A percentile compares a stretch with the other conserved stretches of the same genome.
phyloP scores from a whole-genome alignment of 2,329 filamentous ascomycete genomes.

The Aspergillus neoniger region DNA sequence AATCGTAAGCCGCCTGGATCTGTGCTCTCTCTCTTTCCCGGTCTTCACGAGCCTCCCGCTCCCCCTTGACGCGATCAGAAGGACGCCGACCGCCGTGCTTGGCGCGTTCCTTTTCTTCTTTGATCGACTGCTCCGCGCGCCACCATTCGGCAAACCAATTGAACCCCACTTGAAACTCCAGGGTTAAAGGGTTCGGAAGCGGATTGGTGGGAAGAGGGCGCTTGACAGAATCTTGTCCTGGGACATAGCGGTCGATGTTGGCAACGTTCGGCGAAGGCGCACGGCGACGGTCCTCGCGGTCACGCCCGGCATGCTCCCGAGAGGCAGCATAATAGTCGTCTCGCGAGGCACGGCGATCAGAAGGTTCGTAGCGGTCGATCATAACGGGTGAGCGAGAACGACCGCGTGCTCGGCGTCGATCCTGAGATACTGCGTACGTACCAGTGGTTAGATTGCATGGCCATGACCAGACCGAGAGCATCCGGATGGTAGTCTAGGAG shows the following conservation, averaged over 20 bases:
- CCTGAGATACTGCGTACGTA: slow-evolving; percentile 35
- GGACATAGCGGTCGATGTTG: slow-evolving; percentile 66
- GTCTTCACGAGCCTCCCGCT: slow-evolving; percentile 64
- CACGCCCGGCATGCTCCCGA: slow-evolving; percentile 48
- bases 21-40: slow-evolving; percentile 63
- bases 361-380: slow-evolving; percentile 67
- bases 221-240: slow-evolving; percentile 59
- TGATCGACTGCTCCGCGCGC: slow-evolving; percentile 63
- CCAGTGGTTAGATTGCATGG: background rate
- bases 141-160: slow-evolving; percentile 71
- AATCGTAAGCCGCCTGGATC: slow-evolving; percentile 66
- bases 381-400: slow-evolving; percentile 63
- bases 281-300: slow-evolving; percentile 60
- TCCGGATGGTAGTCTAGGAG: background rate
- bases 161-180: slow-evolving; percentile 68
- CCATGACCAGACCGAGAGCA: background rate
- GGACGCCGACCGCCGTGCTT: slow-evolving; percentile 60
- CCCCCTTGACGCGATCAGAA: slow-evolving; percentile 59
- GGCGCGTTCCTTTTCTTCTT: slow-evolving; percentile 63
- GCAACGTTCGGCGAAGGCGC: slow-evolving; percentile 59
- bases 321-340: slow-evolving; percentile 59
- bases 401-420: slow-evolving; percentile 48
- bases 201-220: slow-evolving; percentile 58
- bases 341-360: slow-evolving; percentile 51
- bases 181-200: slow-evolving; percentile 61